Evolutionary conservation across 192 early-diverging fungal species (phyloP), one percentile per base, ranked within the genome.

Genomic region (Jimgerdemannia flammicorona): DNA sequence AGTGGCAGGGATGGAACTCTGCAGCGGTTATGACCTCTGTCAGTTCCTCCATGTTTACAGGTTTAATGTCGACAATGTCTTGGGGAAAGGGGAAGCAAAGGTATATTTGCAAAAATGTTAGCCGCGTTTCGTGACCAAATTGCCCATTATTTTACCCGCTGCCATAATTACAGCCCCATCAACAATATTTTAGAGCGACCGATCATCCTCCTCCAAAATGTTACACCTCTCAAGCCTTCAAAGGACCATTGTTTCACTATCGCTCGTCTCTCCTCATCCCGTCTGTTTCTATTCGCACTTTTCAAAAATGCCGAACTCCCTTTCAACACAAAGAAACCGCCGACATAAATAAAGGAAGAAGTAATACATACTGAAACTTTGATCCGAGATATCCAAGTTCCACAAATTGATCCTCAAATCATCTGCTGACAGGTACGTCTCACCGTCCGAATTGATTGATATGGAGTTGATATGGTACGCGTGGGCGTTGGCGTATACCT

Each of bases 381-480:
- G 97, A 83, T 98, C 96, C 64, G 95, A 95, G 71, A 97, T 93
- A 75, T 95, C 93, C 84, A 99, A 84, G 79, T 99, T 99, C 98
- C 98, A 99, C 74, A 99, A 85, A 81, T 99, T 99, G 84, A 99
- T 97, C 77, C 98, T 90, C 81, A 99, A 81, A 78, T 99, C 98
- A 77, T 99, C 98, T 11, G 97, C 96, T 42, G 95, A 97, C 72
- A 99, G 86, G 78, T 97, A 99, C 8, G 97, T 99, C 78, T 99
- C 97, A 44, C 91, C 94, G 84, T 99, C 98, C 43, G 96, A 98
- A 83, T 99, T 99, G 75, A 98, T 94, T 20, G 96, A 98, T 74
- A 99, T 99, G 14, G 97, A 98, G 87, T 99, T 99, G 90, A 99
- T 99, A 76, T 99, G 98, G 87, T 99, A 98, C 7, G 97, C 95